Conservation (phyloP, 2,329 filamentous ascomycete genomes). For the Aspergillus terreus region DNA sequence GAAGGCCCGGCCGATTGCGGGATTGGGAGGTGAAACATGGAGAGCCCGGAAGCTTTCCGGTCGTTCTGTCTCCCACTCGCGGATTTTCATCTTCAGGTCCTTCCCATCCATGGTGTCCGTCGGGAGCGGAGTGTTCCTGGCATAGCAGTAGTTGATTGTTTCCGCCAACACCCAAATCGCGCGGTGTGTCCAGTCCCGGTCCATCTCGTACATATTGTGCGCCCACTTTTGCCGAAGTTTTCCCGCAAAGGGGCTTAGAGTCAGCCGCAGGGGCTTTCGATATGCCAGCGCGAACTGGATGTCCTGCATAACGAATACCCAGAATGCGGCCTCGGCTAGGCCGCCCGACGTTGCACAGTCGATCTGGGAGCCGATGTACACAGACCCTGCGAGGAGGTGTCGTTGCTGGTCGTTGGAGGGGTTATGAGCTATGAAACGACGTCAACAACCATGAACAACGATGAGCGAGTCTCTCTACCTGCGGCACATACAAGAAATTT, state of each 20-base stretch:
- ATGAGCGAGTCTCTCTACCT: background rate
- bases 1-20: constrained; percentile 25
- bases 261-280: constrained; percentile 29
- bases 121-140: constrained; percentile 16
- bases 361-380: constrained; percentile 33
- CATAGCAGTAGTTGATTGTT: constrained; percentile 32
- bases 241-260: constrained; percentile 29
- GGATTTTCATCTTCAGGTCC: constrained; percentile 22
- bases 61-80: constrained; percentile 24
- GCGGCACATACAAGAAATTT: constrained; percentile 28
- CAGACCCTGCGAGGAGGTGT: constrained; percentile 33
- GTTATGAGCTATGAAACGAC: constrained; percentile 20
- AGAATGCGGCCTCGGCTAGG: constrained; percentile 33
- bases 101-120: constrained; percentile 14
- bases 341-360: constrained; percentile 31
- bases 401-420: constrained; percentile 32
- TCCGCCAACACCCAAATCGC: constrained; percentile 33
- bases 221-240: constrained; percentile 27
- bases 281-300: constrained; percentile 32
- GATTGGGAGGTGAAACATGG: constrained; percentile 26
- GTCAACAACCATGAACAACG: constrained; percentile 9
- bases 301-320: constrained; percentile 35
- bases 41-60: constrained; percentile 28
- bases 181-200: constrained; percentile 31
- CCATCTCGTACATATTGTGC: constrained; percentile 19